A percentile compares a stretch with the other conserved stretches of the same genome.
These are phyloP conservation scores for Parastagonospora nodorum DNA, from an alignment of 2,329 filamentous ascomycete species.

Conservation along the genomic window DNA sequence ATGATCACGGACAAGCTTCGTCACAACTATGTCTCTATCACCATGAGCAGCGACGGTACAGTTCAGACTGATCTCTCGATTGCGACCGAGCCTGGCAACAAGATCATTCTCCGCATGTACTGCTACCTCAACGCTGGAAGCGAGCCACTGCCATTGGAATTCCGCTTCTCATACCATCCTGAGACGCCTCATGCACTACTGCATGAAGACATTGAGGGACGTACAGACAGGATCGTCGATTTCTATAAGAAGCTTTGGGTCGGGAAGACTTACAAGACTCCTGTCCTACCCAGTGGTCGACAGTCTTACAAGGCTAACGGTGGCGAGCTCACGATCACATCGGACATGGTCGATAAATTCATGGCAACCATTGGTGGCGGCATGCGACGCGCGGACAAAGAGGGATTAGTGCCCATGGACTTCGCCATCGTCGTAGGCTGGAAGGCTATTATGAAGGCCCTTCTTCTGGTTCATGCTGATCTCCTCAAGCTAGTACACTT, in stretches of 20 bases:
- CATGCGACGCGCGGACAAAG: slow-evolving; percentile 7
- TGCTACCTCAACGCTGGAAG: slow-evolving; percentile 14
- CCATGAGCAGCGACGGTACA: slow-evolving; percentile 16
- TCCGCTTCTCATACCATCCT: slow-evolving; percentile 18
- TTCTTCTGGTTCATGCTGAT: slow-evolving; percentile 13
- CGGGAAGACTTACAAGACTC: slow-evolving; percentile 13
- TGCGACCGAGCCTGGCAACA: slow-evolving; percentile 17
- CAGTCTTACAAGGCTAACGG: slow-evolving; percentile 14
- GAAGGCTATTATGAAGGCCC: slow-evolving; percentile 24
- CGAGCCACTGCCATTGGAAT: slow-evolving; percentile 12
- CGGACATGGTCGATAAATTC: slow-evolving; percentile 13
- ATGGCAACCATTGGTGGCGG: slow-evolving; percentile 16
- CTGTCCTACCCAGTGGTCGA: slow-evolving; percentile 4
- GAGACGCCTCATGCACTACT: slow-evolving; percentile 16
- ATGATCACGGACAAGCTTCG: slow-evolving; percentile 18
- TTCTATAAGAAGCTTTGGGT: slow-evolving; percentile 22
- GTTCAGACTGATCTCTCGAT: slow-evolving; percentile 17
- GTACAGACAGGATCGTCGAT: slow-evolving; percentile 15
- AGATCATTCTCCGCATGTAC: slow-evolving; percentile 19
- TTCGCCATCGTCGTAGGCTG: slow-evolving; percentile 50
- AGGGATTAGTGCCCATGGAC: slow-evolving; percentile 17
- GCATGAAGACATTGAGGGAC: slow-evolving; percentile 15
- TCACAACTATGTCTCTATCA: slow-evolving; percentile 16
- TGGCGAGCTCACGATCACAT: slow-evolving; percentile 9
- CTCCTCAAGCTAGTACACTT: slow-evolving; percentile 21